These are phyloP conservation scores for Stachybotrys elegans DNA, from an alignment of 2,329 filamentous ascomycete genomes.

Conservation along the genomic window DNA sequence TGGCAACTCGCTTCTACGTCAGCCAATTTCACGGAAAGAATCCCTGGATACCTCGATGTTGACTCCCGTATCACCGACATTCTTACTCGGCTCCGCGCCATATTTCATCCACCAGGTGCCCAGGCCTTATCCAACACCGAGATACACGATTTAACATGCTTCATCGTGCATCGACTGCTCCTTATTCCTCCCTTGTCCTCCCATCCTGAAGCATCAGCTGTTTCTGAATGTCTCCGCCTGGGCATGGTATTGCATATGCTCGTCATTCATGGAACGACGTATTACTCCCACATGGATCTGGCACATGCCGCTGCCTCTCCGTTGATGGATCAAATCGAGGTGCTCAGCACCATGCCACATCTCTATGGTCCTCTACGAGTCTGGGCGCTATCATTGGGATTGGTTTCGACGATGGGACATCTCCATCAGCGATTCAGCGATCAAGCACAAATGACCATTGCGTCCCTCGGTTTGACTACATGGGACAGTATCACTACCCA, in stretches of 20 bases:
- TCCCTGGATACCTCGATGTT: conserved; percentile 19
- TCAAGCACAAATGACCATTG: conserved; percentile 12
- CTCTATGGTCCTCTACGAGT: conserved; percentile 23
- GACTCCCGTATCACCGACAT: conserved; percentile 29
- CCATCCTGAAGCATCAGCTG: conserved; percentile 10
- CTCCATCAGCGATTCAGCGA: conserved; percentile 21
- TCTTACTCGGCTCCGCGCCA: conserved; percentile 35
- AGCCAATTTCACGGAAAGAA: conserved; percentile 4
- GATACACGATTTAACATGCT: conserved; percentile 52
- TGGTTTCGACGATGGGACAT: conserved; percentile 27
- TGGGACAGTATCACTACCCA: conserved; percentile 8
- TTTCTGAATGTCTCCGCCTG: conserved; percentile 41
- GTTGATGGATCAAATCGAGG: conserved; percentile 25
- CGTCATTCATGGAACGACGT: conserved; percentile 48
- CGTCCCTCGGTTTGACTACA: conserved; percentile 4
- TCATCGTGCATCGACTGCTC: conserved; percentile 46
- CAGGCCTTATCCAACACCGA: conserved; percentile 30
- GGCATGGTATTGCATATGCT: conserved; percentile 47
- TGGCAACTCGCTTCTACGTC: conserved; percentile 34
- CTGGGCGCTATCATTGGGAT: conserved; percentile 38
- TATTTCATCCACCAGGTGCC: conserved; percentile 31
- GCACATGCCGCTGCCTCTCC: conserved; percentile 25
- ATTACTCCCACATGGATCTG: conserved; percentile 45
- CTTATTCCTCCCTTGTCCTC: conserved; percentile 11
- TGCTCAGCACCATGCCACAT: conserved; percentile 4